Evolutionary conservation across 305 asterid species (phyloP).

Genomic region (Vinca major): DNA sequence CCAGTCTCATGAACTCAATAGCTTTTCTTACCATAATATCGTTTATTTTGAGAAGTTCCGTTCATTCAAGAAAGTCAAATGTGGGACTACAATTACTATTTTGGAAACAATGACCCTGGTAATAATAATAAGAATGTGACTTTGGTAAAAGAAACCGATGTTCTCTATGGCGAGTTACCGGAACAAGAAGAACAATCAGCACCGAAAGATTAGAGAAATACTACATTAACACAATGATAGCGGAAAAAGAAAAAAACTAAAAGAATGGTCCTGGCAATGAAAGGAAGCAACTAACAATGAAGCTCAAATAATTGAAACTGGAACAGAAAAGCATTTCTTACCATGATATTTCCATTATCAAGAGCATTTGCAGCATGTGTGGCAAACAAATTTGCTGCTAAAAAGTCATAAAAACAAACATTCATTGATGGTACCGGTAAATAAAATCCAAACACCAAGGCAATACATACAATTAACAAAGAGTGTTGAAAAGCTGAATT

Average conservation of each 20-base stretch:
- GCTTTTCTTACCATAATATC: not conserved
- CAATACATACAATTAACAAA: not conserved
- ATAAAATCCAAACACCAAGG: not conserved
- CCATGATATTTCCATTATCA: slow-evolving; percentile 35
- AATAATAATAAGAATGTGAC: not conserved
- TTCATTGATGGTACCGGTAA: slow-evolving; percentile 4
- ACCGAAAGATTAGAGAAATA: not conserved
- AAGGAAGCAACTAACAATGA: slow-evolving; percentile 2
- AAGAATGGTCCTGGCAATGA: slow-evolving; percentile 9
- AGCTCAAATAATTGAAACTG: slow-evolving; percentile 3
- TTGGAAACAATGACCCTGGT: not conserved
- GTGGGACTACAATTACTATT: not conserved
- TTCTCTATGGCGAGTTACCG: not conserved
- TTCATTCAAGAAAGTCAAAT: not conserved
- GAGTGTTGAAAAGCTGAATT: too few species aligned
- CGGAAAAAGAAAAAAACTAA: slow-evolving; percentile 3
- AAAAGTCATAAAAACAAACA: slow-evolving; percentile 15
- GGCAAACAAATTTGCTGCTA: slow-evolving; percentile 36
- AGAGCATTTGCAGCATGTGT: slow-evolving; percentile 41
- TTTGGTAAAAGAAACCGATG: not conserved
- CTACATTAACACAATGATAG: slow-evolving; percentile 1
- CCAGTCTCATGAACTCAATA: slow-evolving; percentile 2
- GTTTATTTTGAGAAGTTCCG: not conserved
- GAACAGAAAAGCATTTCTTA: slow-evolving; percentile 24
- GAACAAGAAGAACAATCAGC: not conserved